Evolutionary conservation across 768 basidiomycete species (phyloP), one percentile per base, ranked within the genome.

Genomic region (Xerocomus spinulosus): DNA sequence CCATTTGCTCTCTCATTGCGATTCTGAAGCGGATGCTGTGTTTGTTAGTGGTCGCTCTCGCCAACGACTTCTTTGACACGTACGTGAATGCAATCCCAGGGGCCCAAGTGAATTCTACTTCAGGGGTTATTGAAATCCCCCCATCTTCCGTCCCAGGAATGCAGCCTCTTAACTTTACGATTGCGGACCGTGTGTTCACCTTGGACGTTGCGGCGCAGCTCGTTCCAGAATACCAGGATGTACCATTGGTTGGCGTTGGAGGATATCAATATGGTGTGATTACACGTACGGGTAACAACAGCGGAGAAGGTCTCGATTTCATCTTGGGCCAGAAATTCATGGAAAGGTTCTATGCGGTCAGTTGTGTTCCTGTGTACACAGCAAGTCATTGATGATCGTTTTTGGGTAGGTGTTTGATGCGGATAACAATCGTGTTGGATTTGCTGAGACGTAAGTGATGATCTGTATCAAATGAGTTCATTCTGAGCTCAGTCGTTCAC

Each of bases 381-480:
- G 28, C 7, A 4, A 4, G 12, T 40, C 12, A 28, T 9, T 18
- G 34, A 30, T n/a, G 2, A 0, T 28, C 10, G 10, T 10, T 14
- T 23, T 30, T 36, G 35, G 29, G 9, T 23, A 61, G 61, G 54
- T 61, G 9, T 63, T 60, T 15, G 59, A 63, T 29, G 10, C 40
- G 21, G 60, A 62, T n/a, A 39, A 36, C 0, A 46, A 49, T 12
- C 57, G 51, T 3, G 32, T 60, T 40, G 61, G 61, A 17, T 56
- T 63, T 25, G 64, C 44, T 15, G n/a, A 40, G 17, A 35, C 34
- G 34, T 35, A 18, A 5, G 41, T 32, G 8, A 15, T 26, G n/a
- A 17, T 17, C n/a, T n/a, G 23, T 40, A 25, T 28, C 15, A 26
- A 24, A 15, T 18, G 17, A 9, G 25, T 40, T n/a, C 13, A n/a